Percentiles rank a stretch among this genome's conserved stretches.
Conservation (phyloP, 495 filamentous ascomycete genomes). For the Penicillium cataractarum region DNA sequence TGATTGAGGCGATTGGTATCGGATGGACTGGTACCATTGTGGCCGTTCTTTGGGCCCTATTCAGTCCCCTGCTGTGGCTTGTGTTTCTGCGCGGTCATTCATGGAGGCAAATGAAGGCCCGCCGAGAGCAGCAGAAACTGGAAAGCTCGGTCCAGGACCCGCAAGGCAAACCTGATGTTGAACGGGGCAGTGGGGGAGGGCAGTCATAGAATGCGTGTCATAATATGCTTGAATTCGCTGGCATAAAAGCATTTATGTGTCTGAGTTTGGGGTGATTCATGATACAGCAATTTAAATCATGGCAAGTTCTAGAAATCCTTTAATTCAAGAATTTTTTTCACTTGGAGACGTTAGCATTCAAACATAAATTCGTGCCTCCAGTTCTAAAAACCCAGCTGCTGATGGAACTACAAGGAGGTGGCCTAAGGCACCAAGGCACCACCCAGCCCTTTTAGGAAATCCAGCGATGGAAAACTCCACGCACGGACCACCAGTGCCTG, state of each 20-base stretch:
- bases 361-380: too few species aligned
- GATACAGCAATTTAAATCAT: too few species aligned
- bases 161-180: background rate
- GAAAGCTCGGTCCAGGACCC: background rate
- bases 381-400: too few species aligned
- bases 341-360: too few species aligned
- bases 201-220: background rate
- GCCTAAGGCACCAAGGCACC: background rate
- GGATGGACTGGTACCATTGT: slow-evolving; percentile 53
- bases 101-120: slow-evolving; percentile 35
- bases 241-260: background rate
- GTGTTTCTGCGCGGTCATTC: slow-evolving; percentile 37
- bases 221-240: background rate
- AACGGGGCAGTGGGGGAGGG: background rate
- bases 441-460: too few species aligned
- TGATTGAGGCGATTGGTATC: slow-evolving; percentile 48
- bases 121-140: background rate
- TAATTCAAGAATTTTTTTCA: too few species aligned
- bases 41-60: slow-evolving; percentile 35
- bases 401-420: too few species aligned
- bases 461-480: too few species aligned
- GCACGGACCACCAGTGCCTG: background rate
- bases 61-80: slow-evolving; percentile 37
- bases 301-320: too few species aligned
- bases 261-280: background rate